Percentiles rank a stretch among this genome's conserved stretches.
These are phyloP conservation scores for Rhododendron vialii DNA, from an alignment of 148 eudicot genomes.

Conservation along the genomic window DNA sequence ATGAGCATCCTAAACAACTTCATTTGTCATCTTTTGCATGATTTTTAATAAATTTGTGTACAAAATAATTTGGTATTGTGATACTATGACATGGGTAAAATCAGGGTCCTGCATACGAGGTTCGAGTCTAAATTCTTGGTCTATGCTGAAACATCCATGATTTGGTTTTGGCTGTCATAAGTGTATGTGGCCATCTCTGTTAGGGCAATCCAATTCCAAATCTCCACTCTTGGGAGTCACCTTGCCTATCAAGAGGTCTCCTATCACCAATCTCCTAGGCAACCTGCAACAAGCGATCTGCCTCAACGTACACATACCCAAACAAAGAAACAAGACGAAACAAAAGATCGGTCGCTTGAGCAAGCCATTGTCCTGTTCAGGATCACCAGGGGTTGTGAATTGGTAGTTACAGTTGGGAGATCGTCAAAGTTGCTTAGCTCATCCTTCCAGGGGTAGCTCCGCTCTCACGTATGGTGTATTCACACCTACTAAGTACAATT, in stretches of 20 bases:
- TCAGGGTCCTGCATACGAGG: not conserved
- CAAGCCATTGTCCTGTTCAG: not conserved
- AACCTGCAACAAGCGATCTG: not conserved
- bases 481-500: too few relatives aligned
- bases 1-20: conserved; percentile 1
- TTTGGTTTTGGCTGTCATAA: not conserved
- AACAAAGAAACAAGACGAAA: not conserved
- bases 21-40: not conserved
- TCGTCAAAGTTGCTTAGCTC: not conserved
- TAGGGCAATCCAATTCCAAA: not conserved
- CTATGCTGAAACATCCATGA: conserved; percentile 4
- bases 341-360: not conserved
- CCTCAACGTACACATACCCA: not conserved
- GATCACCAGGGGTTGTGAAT: not conserved
- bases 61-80: not conserved
- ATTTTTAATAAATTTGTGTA: conserved; percentile 13
- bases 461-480: not conserved
- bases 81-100: not conserved
- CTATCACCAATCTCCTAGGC: not conserved
- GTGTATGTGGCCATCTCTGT: not conserved
- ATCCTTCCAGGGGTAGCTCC: not conserved
- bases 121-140: not conserved
- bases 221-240: not conserved
- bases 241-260: not conserved
- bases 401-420: not conserved